Evolutionary conservation across 2,329 filamentous ascomycete species (phyloP).

Genomic region (Hyphodiscus sp.): DNA sequence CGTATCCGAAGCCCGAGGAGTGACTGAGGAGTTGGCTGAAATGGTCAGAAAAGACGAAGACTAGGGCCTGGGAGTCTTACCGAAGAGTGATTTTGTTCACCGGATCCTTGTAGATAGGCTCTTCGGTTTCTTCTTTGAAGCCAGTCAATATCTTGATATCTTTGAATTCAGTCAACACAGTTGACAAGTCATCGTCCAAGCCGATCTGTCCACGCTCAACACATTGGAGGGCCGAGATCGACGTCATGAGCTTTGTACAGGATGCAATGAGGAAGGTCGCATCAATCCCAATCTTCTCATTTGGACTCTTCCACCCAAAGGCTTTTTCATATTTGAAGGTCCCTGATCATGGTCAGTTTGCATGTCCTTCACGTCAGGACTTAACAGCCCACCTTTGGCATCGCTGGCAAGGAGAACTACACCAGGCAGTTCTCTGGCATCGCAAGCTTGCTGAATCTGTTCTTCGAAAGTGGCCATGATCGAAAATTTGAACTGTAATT

Average conservation of each 20-base stretch:
- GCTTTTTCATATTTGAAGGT: constrained; percentile 31
- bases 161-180: constrained; percentile 18
- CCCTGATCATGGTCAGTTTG: constrained; percentile 19
- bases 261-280: constrained; percentile 44
- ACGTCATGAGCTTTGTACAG: constrained; percentile 50
- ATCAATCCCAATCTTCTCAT: constrained; percentile 45
- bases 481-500: too few relatives aligned
- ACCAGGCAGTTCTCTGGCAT: constrained; percentile 11
- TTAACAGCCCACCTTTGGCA: constrained; percentile 5
- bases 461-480: constrained; percentile 8
- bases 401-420: constrained; percentile 12
- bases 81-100: constrained; percentile 18
- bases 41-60: neutral
- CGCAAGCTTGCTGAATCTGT: constrained; percentile 10
- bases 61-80: constrained; percentile 3
- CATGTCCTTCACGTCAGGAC: neutral
- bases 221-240: constrained; percentile 48
- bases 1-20: constrained; percentile 15
- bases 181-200: constrained; percentile 38
- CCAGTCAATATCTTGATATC: constrained; percentile 18
- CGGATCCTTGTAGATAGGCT: constrained; percentile 11
- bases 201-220: constrained; percentile 43
- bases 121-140: constrained; percentile 12
- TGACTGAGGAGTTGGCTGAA: constrained; percentile 15
- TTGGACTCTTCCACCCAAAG: constrained; percentile 43